Percentiles rank a stretch among this genome's conserved stretches.
phyloP scores from a whole-genome alignment of 106 monocot species.

The Acorus gramineus region DNA sequence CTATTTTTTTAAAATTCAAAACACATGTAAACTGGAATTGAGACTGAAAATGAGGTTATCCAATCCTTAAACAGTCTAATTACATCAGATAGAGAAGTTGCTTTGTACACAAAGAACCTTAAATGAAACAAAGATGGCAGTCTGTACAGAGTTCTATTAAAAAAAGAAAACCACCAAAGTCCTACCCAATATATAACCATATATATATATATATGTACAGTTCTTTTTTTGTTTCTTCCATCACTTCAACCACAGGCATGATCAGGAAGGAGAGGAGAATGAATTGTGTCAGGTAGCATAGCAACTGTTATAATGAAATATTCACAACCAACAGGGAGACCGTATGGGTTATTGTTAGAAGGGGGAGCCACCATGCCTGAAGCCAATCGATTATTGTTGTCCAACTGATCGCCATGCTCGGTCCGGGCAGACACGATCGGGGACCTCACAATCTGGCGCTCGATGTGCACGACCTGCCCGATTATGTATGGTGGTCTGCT shows the following conservation, averaged over 20 bases:
- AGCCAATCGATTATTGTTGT: slow-evolving; percentile 11
- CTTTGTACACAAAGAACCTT: too few relatives aligned
- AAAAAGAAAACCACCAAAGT: too few relatives aligned
- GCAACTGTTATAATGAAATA: slow-evolving; percentile 91
- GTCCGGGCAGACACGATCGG: not conserved
- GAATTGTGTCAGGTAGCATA: slow-evolving; percentile 79
- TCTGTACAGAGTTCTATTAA: too few relatives aligned
- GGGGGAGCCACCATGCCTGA: slow-evolving; percentile 3
- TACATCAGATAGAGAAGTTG: too few relatives aligned
- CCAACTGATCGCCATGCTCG: slow-evolving; percentile 18
- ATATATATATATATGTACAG: slow-evolving; percentile 35
- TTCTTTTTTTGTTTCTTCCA: slow-evolving; percentile 58
- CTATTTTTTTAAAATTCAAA: too few relatives aligned
- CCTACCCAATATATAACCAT: too few relatives aligned
- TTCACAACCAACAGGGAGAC: slow-evolving; percentile 69
- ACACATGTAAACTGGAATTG: too few relatives aligned
- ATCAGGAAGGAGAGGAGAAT: slow-evolving; percentile 65
- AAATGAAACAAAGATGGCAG: too few relatives aligned
- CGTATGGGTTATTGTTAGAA: slow-evolving; percentile 38
- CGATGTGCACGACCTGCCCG: slow-evolving; percentile 96
- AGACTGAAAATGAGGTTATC: too few relatives aligned
- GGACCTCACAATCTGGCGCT: slow-evolving; percentile 30
- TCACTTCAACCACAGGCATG: slow-evolving; percentile 57
- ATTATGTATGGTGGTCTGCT: slow-evolving; percentile 52
- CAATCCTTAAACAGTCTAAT: too few relatives aligned